Evolutionary conservation across 257 asterid species (phyloP), one percentile per base, ranked within the genome.

Genomic region (Plantago major): DNA sequence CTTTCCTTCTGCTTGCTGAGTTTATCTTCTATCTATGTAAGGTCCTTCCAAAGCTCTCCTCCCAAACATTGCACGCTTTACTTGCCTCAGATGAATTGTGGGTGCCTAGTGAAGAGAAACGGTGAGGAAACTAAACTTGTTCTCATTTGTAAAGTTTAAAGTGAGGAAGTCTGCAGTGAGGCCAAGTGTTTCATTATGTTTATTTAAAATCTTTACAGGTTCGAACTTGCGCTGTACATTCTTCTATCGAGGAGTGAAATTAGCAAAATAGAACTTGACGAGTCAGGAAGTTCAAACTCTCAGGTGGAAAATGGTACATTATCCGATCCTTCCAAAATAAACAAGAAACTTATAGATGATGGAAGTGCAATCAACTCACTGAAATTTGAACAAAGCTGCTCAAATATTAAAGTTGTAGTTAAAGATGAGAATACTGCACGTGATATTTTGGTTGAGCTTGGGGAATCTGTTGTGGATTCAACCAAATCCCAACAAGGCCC

Each of bases 11-110:
- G 46, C 40, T 57, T 65, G 18, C 46, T 52, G 58, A 53, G 48
- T 54, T 48, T 54, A 54, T 19, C 40, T 73, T 69, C 67, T 72
- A 30, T 66, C 60, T 55, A 19, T 72, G 44, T 50, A 74, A 92
- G 99, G 99, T 92, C 75, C 97, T 92, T 70, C 96, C 99, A 17
- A 85, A 83, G 69, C 97, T 92, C 69, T 92, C 99, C 51, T 73
- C 96, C 71, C 97, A 90, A 75, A 92, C 97, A 42, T 67, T 89
- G 68, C 89, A 75, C 61, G 95, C 99, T 42, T 76, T 92, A 71
- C 90, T 92, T 73, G 84, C 91, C 54, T 92, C 97, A 67, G 96
- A 92, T 69, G 91, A 83, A 71, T 71, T 92, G 72, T 92, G 96
- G 99, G 99, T 92, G 63, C 86, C 89, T 65, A 83, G 86, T 76